Conservation (phyloP, 2,329 filamentous ascomycete species). For the Sclerotinia glacialis region DNA sequence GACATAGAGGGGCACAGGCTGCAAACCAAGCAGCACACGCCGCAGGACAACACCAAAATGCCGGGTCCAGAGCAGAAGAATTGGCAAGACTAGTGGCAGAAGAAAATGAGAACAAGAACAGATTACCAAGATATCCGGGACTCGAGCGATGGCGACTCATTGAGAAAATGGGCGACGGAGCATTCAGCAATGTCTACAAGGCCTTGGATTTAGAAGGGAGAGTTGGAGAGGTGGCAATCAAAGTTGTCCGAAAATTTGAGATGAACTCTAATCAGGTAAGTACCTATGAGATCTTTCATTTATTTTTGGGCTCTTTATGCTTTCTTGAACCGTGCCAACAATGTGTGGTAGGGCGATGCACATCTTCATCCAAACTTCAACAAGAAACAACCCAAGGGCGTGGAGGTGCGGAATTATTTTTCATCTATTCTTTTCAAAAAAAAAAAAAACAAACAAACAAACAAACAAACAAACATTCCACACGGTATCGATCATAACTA, state of each 20-base stretch:
- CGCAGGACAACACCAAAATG: slow-evolving; percentile 54
- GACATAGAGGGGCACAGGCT: slow-evolving; percentile 67
- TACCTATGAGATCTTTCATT: slow-evolving; percentile 41
- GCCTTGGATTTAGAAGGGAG: slow-evolving; percentile 72
- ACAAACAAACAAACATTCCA: no score
- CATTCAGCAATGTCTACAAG: slow-evolving; percentile 97
- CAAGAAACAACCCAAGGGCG: slow-evolving; percentile 89
- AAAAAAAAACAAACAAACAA: no score
- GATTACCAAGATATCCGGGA: slow-evolving; percentile 81
- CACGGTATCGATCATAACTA: slow-evolving; percentile 11
- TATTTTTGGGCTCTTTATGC: slow-evolving; percentile 30
- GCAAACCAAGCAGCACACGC: slow-evolving; percentile 63
- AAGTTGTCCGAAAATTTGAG: slow-evolving; percentile 97
- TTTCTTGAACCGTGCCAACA: slow-evolving; percentile 52
- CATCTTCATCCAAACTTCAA: slow-evolving; percentile 96
- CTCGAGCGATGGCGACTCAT: slow-evolving; percentile 81
- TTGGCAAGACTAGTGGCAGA: slow-evolving; percentile 86
- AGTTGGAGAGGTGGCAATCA: slow-evolving; percentile 85
- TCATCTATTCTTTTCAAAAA: slow-evolving; percentile 34
- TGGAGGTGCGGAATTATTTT: slow-evolving; percentile 74
- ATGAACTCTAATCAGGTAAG: slow-evolving; percentile 99
- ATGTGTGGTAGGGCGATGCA: slow-evolving; percentile 70
- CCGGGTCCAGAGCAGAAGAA: slow-evolving; percentile 55
- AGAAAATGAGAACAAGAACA: slow-evolving; percentile 80
- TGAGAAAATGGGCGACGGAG: slow-evolving; percentile 98